These are phyloP conservation scores for Globisporangium middletonii DNA, from an alignment of 352 stramenopile species.

Conservation along the genomic window DNA sequence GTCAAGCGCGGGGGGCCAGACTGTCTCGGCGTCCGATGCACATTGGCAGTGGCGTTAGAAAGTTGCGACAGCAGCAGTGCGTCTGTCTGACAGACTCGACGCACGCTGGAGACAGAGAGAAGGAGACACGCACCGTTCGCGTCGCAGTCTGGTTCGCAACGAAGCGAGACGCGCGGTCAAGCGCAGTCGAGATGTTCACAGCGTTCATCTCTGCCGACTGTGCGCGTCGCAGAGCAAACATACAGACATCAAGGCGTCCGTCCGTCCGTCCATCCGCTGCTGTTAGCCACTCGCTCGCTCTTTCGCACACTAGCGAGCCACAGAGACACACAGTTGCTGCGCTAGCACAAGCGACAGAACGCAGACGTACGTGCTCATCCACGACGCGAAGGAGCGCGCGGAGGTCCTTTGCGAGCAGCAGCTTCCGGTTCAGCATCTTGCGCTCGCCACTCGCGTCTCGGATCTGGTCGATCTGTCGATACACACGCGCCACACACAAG, in stretches of 20 bases:
- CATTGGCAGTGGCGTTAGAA: not conserved
- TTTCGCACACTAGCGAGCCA: not conserved
- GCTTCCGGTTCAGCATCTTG: slow-evolving; percentile 53
- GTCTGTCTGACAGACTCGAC: too few relatives aligned
- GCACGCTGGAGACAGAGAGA: not conserved
- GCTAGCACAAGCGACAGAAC: not conserved
- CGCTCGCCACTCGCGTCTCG: slow-evolving; percentile 33
- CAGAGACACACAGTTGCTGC: not conserved
- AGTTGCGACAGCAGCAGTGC: not conserved
- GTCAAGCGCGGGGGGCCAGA: slow-evolving; percentile 11
- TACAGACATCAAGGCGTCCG: not conserved
- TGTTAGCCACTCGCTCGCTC: not conserved
- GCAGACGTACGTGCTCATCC: slow-evolving; percentile 45
- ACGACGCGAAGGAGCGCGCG: slow-evolving; percentile 52
- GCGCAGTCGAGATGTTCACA: slow-evolving; percentile 56
- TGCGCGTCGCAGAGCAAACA: not conserved
- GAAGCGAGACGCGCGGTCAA: slow-evolving; percentile 43
- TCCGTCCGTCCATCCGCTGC: not conserved
- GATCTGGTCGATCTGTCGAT: slow-evolving; percentile 50
- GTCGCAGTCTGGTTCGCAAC: slow-evolving; percentile 12
- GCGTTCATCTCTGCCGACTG: slow-evolving; percentile 48
- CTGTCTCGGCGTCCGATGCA: not conserved
- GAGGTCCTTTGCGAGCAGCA: slow-evolving; percentile 60
- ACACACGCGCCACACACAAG: not conserved
- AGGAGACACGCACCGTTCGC: slow-evolving; percentile 24